These are phyloP conservation scores for Sophora flavescens DNA, from an alignment of 306 rosid species.

Conservation along the genomic window DNA sequence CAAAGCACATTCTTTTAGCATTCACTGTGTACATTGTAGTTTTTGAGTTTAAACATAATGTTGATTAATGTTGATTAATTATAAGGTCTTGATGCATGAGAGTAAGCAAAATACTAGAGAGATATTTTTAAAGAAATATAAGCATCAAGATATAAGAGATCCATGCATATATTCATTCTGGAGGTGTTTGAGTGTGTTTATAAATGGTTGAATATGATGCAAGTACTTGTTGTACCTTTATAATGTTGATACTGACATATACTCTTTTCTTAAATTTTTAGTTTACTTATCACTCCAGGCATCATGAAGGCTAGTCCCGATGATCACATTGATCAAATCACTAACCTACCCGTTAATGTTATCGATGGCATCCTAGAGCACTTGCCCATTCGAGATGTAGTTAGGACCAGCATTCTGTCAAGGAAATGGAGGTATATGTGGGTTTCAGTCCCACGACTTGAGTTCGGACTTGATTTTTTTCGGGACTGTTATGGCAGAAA, in stretches of 20 bases:
- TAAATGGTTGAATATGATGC: too few relatives aligned
- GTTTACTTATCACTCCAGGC: neutral
- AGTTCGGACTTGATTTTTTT: neutral
- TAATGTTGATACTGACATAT: neutral
- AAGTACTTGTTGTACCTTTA: too few relatives aligned
- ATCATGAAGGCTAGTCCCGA: neutral
- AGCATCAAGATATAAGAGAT: too few relatives aligned
- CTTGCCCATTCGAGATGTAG: slow-evolving; percentile 15
- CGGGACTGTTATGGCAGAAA: neutral
- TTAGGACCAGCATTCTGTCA: slow-evolving; percentile 36
- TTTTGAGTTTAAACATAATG: neutral
- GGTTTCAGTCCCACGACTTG: neutral
- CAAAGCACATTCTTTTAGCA: too few relatives aligned
- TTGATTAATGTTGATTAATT: neutral
- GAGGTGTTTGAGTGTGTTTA: neutral
- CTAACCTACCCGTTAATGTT: slow-evolving; percentile 30
- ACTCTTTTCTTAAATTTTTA: neutral
- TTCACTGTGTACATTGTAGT: neutral
- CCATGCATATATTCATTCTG: neutral
- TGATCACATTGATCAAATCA: slow-evolving; percentile 27
- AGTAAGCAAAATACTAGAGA: too few relatives aligned
- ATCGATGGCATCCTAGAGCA: slow-evolving; percentile 6
- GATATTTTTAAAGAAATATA: too few relatives aligned
- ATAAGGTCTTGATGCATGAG: neutral
- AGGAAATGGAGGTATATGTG: slow-evolving; percentile 45